Evolutionary conservation across 2,329 filamentous ascomycete genomes (phyloP), one percentile per base, ranked within the genome.

Genomic region (Blastomyces emzantsi): DNA sequence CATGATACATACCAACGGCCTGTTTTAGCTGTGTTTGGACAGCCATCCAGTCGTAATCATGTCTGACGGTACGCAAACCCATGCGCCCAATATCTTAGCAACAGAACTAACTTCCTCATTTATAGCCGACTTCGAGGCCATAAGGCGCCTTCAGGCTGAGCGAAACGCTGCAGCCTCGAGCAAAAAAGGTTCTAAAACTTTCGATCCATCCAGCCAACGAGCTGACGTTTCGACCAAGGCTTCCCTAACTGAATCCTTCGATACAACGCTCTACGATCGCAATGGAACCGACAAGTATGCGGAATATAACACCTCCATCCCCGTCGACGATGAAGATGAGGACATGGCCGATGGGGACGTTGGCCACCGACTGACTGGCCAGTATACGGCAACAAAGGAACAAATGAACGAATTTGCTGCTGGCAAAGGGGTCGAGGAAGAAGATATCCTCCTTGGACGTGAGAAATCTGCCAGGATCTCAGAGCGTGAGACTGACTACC

Each of bases 401-500:
- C 91, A 97, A 78, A 92, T 99, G 73, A 90, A 96, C 74, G 94
- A 99, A 78, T 96, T 96, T 77, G 88, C 93, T 30, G 87, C 85
- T 62, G 92, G 92, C 63, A 82, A 83, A 66, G 92, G 90, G 54
- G 90, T 93, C 33, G 93, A 96, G 74, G 93, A 97, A 77, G 91
- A 93, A 64, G 95, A 99, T 72, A 88, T 93, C 7, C 81, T 99
- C 66, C 83, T 92, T 60, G 90, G 89, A 55, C 86, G 88, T 69
- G 94, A 97, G 80, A 90, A 93, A 78, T 90, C 91, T 75, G 92
- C 89, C 64, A 88, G 93, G 70, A 97, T 99, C 73, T 83, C 88
- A 66, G 93, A 95, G 73, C 89, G 94, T 71, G 93, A 97, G 80
- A 95, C 92, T 67, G 93, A 97, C 73, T 99, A 99, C 75, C 95